Conservation (phyloP, 2,329 filamentous ascomycete genomes). For the Fusarium virguliforme region DNA sequence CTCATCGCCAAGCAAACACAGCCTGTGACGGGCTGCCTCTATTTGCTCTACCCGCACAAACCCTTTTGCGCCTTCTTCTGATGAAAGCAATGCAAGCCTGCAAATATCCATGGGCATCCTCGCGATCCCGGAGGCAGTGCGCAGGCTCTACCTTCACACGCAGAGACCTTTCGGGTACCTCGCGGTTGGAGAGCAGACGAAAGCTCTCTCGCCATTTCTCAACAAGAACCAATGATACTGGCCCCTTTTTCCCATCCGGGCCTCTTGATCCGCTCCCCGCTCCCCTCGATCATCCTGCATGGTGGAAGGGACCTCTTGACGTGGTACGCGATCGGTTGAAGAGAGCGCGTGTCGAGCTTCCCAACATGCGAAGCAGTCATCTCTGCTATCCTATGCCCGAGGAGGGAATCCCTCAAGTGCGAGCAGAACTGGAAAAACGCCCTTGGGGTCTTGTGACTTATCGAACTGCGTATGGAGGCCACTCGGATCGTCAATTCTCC, state of each 20-base stretch:
- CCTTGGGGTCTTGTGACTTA: conserved; percentile 3
- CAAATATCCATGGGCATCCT: background rate
- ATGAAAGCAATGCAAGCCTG: background rate
- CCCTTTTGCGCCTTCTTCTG: too few species aligned
- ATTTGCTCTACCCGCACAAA: background rate
- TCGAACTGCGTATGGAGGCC: conserved; percentile 5
- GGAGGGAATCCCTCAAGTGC: background rate
- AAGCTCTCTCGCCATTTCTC: background rate
- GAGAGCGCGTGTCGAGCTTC: conserved; percentile 1
- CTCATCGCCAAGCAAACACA: background rate
- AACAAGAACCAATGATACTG: background rate
- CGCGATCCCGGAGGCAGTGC: background rate
- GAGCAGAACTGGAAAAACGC: background rate
- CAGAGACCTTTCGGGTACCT: background rate
- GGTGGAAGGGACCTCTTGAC: background rate
- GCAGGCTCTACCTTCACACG: background rate
- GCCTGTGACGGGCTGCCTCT: background rate
- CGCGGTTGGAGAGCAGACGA: background rate
- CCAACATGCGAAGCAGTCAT: conserved; percentile 7
- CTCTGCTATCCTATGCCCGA: background rate
- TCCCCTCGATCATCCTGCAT: conserved; percentile 7
- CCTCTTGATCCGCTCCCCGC: background rate
- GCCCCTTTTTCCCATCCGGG: background rate
- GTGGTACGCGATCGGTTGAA: conserved; percentile 4
- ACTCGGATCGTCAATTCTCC: conserved; percentile 6